Evolutionary conservation across 1,139 yeast species (phyloP), one percentile per base, ranked within the genome.

Genomic region (Diutina mesorugosa): DNA sequence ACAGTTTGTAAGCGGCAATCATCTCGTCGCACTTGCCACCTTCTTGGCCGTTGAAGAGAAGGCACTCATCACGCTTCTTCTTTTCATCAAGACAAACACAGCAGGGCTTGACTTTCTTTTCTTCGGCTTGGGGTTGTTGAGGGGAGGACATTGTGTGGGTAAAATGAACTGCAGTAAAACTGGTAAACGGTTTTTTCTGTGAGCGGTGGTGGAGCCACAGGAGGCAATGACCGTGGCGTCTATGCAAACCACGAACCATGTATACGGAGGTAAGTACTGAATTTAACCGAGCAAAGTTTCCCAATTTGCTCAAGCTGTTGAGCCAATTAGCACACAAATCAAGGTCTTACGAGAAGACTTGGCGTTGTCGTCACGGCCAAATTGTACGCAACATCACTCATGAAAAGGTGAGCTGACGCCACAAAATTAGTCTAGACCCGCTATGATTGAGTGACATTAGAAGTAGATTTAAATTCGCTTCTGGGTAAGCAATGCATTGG

Each of bases 1-100:
- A 93, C 47, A 67, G 66, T 71, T 89, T 90, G 77, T 91, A 93
- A 60, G 82, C 76, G 45, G 72, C 70, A 60, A 93, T 85, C 58
- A 89, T 69, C 57, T 79, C 79, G 60, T 85, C 81, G 72, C 99
- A 93, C 66, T 90, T 86, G 47, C 87, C 91, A 57, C 88, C 77
- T 46, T 90, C 97, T 64, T 85, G 86, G 55, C 96, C 97, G 65
- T 89, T 83, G 64, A 81, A 73, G 59, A 93, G 77, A 59, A 91
- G 74, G 68, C 99, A 93, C 66, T 90, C 90, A 66, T 93, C 99
- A 66, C 99, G 80, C 30, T 72, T 69, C 61, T 86, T 79, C 74
- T 91, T 93, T 67, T 91, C 95, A 46, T 85, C 87, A 62, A 85
- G 80, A 71, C 99, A 93, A 38, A 93, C 98, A 66, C 99, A 93